Evolutionary conservation across 257 asterid species (phyloP).

Genomic region (Echites panduratus): DNA sequence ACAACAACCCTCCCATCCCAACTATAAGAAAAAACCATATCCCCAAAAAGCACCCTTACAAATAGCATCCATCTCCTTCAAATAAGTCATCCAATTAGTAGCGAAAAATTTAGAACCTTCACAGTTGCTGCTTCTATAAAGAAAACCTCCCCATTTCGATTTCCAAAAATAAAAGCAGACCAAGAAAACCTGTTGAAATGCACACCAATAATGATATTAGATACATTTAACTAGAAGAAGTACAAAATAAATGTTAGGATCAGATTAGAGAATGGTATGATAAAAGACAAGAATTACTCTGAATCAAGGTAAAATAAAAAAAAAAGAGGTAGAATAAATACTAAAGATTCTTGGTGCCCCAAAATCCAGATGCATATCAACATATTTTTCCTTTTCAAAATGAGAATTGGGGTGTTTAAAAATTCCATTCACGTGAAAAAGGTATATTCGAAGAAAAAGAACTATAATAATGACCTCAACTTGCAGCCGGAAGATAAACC

Average conservation of each 20-base stretch:
- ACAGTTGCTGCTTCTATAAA: background rate
- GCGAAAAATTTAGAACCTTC: background rate
- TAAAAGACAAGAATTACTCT: no score
- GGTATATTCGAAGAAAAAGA: constrained; percentile 3
- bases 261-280: no score
- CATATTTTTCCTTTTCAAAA: background rate
- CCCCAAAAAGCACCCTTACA: background rate
- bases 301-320: no score
- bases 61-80: no score
- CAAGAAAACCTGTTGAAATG: background rate
- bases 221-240: background rate
- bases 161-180: background rate
- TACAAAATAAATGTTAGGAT: no score
- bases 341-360: no score
- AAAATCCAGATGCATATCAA: background rate
- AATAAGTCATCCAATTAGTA: background rate
- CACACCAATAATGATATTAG: background rate
- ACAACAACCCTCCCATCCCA: no score
- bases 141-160: background rate
- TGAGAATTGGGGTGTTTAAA: no score
- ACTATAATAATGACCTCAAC: constrained; percentile 34
- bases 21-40: background rate
- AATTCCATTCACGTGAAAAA: background rate
- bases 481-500: constrained; percentile 74
- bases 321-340: no score